These are phyloP conservation scores for Colletotrichum phormii DNA, from an alignment of 2,329 filamentous ascomycete genomes.

Conservation along the genomic window DNA sequence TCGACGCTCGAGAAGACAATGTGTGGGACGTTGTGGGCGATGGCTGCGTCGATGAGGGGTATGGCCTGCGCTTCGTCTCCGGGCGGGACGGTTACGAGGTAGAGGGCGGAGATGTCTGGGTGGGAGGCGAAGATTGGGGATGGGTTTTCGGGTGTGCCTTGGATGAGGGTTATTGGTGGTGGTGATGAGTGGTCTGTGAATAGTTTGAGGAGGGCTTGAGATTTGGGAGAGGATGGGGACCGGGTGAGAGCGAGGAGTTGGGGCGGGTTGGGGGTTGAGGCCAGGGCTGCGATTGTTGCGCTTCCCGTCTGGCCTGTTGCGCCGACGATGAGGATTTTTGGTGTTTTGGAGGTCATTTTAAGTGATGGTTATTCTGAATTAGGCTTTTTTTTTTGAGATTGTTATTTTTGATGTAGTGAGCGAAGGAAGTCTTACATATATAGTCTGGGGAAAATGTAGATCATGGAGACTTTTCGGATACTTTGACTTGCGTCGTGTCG, in stretches of 20 bases:
- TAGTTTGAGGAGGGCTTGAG: background rate
- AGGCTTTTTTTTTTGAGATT: background rate
- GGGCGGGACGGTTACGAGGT: conserved; percentile 44
- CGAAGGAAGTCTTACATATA: background rate
- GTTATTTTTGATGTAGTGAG: too few species aligned
- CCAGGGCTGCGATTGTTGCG: conserved; percentile 49
- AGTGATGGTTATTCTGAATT: background rate
- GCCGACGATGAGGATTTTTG: conserved; percentile 60
- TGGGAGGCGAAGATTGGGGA: conserved; percentile 37
- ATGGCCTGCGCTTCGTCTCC: conserved; percentile 41
- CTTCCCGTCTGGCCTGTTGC: conserved; percentile 59
- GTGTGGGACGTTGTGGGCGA: conserved; percentile 35
- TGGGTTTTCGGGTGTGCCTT: conserved; percentile 26
- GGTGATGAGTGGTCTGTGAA: background rate
- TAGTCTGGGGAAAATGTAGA: background rate
- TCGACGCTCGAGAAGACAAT: conserved; percentile 46
- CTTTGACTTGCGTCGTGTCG: background rate
- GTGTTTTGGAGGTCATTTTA: conserved; percentile 33
- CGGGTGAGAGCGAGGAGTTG: conserved; percentile 23
- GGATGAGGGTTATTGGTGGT: conserved; percentile 27
- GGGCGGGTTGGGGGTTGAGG: background rate
- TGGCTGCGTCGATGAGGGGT: conserved; percentile 41
- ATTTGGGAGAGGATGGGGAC: conserved; percentile 22
- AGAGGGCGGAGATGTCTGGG: conserved; percentile 39
- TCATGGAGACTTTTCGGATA: conserved; percentile 23